Conservation (phyloP, 257 asterid genomes). For the Scutellaria galericulata region DNA sequence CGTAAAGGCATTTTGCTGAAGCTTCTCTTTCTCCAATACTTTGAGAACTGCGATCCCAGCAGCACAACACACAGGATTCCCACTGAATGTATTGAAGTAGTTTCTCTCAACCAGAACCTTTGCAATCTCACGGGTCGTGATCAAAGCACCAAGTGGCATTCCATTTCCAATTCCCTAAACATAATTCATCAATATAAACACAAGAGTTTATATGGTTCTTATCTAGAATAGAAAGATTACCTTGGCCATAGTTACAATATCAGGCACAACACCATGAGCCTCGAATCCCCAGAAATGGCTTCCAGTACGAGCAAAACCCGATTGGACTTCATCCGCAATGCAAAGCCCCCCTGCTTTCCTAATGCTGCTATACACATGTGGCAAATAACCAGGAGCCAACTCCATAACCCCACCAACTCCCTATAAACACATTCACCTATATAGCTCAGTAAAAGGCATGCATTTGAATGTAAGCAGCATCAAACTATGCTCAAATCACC, state of each 20-base stretch:
- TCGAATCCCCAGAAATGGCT: slow-evolving; percentile 96
- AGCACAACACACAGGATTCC: slow-evolving; percentile 90
- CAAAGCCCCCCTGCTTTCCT: slow-evolving; percentile 93
- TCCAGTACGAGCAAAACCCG: slow-evolving; percentile 94
- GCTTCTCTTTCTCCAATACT: slow-evolving; percentile 79
- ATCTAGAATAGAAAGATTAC: slow-evolving; percentile 38
- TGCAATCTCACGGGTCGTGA: slow-evolving; percentile 86
- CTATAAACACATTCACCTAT: slow-evolving; percentile 42
- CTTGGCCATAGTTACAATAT: slow-evolving; percentile 97
- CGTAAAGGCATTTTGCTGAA: slow-evolving; percentile 70
- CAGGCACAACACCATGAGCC: slow-evolving; percentile 90
- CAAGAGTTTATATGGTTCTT: neutral
- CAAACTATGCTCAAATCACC: neutral
- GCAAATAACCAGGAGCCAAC: slow-evolving; percentile 94
- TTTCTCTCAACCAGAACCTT: slow-evolving; percentile 60
- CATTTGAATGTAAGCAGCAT: neutral
- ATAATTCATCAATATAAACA: neutral
- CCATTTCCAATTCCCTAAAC: slow-evolving; percentile 95
- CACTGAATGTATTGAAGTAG: slow-evolving; percentile 92
- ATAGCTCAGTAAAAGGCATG: slow-evolving; percentile 2
- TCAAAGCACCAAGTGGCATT: slow-evolving; percentile 90
- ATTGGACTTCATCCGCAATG: slow-evolving; percentile 95
- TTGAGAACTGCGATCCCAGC: slow-evolving; percentile 94
- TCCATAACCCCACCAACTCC: slow-evolving; percentile 97
- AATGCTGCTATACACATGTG: slow-evolving; percentile 67